Conservation (phyloP, 805 yeast genomes). For the Ascoidea tarda region DNA sequence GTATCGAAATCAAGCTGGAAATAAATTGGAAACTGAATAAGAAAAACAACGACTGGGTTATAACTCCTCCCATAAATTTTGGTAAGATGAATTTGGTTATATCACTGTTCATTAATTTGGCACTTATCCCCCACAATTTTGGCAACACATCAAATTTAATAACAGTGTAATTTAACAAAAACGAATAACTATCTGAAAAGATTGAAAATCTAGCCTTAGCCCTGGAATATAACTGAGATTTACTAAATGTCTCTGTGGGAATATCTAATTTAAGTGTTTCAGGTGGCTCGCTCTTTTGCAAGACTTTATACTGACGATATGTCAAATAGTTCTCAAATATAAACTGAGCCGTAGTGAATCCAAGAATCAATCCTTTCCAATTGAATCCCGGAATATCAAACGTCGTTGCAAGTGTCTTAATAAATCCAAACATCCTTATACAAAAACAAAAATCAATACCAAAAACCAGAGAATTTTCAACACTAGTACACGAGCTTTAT, state of each 20-base stretch:
- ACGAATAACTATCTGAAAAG: slow-evolving; percentile 33
- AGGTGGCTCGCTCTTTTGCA: slow-evolving; percentile 49
- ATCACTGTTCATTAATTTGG: slow-evolving; percentile 18
- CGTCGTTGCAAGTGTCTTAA: slow-evolving; percentile 27
- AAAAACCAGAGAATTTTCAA: no score
- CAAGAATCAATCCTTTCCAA: slow-evolving; percentile 69
- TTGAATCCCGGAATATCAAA: slow-evolving; percentile 58
- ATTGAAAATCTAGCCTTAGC: slow-evolving; percentile 66
- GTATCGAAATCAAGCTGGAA: slow-evolving; percentile 43
- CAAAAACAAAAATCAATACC: no score
- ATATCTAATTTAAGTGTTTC: slow-evolving; percentile 51
- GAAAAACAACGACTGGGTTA: slow-evolving; percentile 62
- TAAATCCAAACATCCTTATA: slow-evolving; percentile 14
- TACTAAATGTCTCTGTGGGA: slow-evolving; percentile 56
- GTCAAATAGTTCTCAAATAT: slow-evolving; percentile 61
- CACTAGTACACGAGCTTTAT: no score
- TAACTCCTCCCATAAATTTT: slow-evolving; percentile 30
- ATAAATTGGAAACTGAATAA: slow-evolving; percentile 34
- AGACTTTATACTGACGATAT: slow-evolving; percentile 62
- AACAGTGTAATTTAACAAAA: slow-evolving; percentile 41
- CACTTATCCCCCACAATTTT: slow-evolving; percentile 38
- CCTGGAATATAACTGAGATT: slow-evolving; percentile 65
- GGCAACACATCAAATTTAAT: slow-evolving; percentile 55
- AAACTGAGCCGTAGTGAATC: slow-evolving; percentile 64
- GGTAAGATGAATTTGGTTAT: slow-evolving; percentile 13